phyloP scores from a whole-genome alignment of 1,284 basidiomycete species.

The Kalmanozyma brasiliensis region DNA sequence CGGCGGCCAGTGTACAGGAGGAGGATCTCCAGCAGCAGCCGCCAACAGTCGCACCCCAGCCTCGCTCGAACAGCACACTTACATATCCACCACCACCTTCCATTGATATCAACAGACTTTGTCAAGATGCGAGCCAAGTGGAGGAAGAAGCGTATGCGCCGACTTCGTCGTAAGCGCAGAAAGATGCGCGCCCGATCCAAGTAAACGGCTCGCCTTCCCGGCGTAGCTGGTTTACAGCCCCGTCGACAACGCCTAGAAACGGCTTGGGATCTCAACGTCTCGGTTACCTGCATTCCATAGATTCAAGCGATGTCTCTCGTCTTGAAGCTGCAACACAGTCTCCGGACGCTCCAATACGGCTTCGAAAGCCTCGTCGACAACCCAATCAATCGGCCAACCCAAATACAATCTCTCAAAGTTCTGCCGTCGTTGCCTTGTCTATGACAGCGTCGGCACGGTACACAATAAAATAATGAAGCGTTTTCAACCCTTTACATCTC shows the following conservation, averaged over 20 bases:
- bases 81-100: conserved; percentile 10
- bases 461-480: conserved; percentile 43
- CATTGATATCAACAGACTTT: conserved; percentile 29
- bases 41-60: background rate
- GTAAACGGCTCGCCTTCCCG: conserved; percentile 48
- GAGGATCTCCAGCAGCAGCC: conserved; percentile 4
- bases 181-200: conserved; percentile 67
- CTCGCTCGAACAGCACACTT: conserved; percentile 14
- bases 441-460: conserved; percentile 20
- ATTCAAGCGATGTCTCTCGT: conserved; percentile 27
- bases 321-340: background rate
- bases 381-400: conserved; percentile 25
- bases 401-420: conserved; percentile 15
- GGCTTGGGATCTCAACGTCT: conserved; percentile 6
- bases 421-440: conserved; percentile 34
- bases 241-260: conserved; percentile 22
- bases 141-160: conserved; percentile 67
- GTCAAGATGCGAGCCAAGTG: conserved; percentile 65
- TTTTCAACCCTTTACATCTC: conserved; percentile 41
- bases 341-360: conserved; percentile 2
- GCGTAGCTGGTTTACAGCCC: conserved; percentile 24
- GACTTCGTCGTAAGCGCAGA: conserved; percentile 67
- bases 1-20: no score
- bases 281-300: conserved; percentile 16
- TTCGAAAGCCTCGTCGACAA: conserved; percentile 23